phyloP scores from a whole-genome alignment of 768 basidiomycete species.

The Pisolithus tinctorius region DNA sequence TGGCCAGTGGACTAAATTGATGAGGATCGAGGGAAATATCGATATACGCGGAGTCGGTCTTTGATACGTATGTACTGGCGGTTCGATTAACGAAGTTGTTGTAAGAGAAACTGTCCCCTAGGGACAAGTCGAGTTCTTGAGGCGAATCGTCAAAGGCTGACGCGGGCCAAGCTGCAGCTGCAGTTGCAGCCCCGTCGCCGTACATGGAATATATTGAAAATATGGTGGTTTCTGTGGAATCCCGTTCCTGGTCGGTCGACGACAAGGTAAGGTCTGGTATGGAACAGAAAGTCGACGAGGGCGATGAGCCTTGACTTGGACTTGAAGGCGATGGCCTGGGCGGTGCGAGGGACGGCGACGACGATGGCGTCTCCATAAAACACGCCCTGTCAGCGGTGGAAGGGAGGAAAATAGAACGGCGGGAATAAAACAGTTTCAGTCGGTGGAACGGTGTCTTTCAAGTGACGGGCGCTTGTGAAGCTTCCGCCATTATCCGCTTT shows the following conservation, averaged over 20 bases:
- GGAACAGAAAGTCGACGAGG: slow-evolving; percentile 27
- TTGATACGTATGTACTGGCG: slow-evolving; percentile 6
- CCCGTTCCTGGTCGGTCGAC: slow-evolving; percentile 37
- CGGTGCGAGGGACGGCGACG: slow-evolving; percentile 28
- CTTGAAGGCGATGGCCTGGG: slow-evolving; percentile 23
- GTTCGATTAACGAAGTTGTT: slow-evolving; percentile 27
- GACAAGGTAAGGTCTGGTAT: slow-evolving; percentile 31
- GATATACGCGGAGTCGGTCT: slow-evolving; percentile 22
- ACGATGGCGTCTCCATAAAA: slow-evolving; percentile 36
- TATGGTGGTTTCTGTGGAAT: slow-evolving; percentile 68
- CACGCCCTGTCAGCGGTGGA: neutral
- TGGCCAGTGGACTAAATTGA: slow-evolving; percentile 12
- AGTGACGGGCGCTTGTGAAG: too few species aligned
- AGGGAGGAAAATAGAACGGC: slow-evolving; percentile 3
- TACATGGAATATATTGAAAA: slow-evolving; percentile 88
- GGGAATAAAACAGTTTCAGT: neutral
- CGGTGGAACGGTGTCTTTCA: neutral
- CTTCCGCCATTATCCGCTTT: too few species aligned
- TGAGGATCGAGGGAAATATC: slow-evolving; percentile 23
- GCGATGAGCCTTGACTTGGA: slow-evolving; percentile 20
- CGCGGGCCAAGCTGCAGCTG: slow-evolving; percentile 39
- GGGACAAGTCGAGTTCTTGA: slow-evolving; percentile 31
- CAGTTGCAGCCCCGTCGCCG: slow-evolving; percentile 42
- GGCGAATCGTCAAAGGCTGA: slow-evolving; percentile 31
- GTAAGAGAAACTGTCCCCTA: slow-evolving; percentile 29